Conservation (phyloP, 257 asterid species). For the Penstemon eatonii region DNA sequence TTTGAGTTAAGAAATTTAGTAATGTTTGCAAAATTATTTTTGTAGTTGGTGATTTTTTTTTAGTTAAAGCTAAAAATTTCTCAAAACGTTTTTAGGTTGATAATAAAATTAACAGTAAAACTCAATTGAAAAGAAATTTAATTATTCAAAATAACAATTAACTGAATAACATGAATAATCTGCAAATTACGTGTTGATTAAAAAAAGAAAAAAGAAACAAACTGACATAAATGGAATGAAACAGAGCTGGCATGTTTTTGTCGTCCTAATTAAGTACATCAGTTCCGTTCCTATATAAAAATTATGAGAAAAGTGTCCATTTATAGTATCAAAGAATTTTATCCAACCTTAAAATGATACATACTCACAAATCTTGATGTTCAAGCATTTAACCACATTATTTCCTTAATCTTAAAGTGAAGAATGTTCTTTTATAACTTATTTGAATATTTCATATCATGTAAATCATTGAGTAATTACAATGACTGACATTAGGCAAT, state of each 20-base stretch:
- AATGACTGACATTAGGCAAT: background rate
- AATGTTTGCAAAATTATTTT: too few relatives aligned
- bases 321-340: background rate
- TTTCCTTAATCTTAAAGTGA: slow-evolving; percentile 8
- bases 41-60: too few relatives aligned
- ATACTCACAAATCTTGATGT: background rate
- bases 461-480: slow-evolving; percentile 12
- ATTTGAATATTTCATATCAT: background rate
- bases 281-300: too few relatives aligned
- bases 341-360: background rate
- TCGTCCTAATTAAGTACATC: too few relatives aligned
- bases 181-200: background rate
- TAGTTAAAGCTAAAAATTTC: too few relatives aligned
- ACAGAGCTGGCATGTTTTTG: background rate
- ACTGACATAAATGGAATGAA: background rate
- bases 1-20: too few relatives aligned
- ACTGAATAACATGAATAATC: background rate
- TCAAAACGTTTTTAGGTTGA: too few relatives aligned
- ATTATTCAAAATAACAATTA: too few relatives aligned
- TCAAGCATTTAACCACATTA: background rate
- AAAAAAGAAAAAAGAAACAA: background rate
- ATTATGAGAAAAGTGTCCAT: background rate
- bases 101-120: too few relatives aligned
- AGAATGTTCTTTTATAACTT: background rate
- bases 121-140: too few relatives aligned